Conservation (phyloP, 1,284 basidiomycete genomes). For the Pascua sp. region DNA sequence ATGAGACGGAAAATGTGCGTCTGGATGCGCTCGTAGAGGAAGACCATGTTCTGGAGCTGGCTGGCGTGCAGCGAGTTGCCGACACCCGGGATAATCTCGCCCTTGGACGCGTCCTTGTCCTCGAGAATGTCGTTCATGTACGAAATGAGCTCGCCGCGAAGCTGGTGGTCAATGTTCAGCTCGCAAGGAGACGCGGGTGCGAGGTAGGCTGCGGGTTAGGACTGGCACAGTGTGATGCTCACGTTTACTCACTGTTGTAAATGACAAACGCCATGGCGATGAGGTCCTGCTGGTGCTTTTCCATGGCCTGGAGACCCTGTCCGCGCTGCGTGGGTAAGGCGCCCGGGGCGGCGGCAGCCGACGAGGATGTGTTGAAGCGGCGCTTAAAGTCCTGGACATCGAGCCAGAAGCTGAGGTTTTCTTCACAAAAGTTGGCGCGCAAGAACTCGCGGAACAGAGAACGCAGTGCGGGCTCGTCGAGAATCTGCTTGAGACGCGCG, state of each 20-base stretch:
- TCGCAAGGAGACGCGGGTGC: conserved; percentile 92
- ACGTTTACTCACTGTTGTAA: conserved; percentile 46
- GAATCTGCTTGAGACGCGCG: conserved; percentile 83
- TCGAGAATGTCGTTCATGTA: conserved; percentile 87
- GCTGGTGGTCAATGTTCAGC: conserved; percentile 95
- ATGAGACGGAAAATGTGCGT: conserved; percentile 94
- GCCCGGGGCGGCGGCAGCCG: conserved; percentile 65
- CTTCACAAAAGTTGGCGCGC: conserved; percentile 92
- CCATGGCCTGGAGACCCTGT: conserved; percentile 80
- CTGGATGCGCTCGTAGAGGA: conserved; percentile 93
- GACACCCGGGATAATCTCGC: conserved; percentile 72
- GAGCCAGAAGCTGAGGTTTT: conserved; percentile 95
- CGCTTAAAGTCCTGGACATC: conserved; percentile 97
- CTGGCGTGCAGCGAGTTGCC: conserved; percentile 67
- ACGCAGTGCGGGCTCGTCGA: conserved; percentile 87
- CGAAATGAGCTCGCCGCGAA: conserved; percentile 87
- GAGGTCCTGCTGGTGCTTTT: conserved; percentile 90
- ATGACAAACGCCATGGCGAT: conserved; percentile 93
- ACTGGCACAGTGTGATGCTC: too few relatives aligned
- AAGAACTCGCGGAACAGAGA: conserved; percentile 92
- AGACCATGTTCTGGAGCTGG: conserved; percentile 89
- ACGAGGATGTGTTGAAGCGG: conserved; percentile 91
- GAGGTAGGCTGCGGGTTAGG: conserved; percentile 67
- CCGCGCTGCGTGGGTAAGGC: conserved; percentile 52
- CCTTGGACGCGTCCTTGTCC: conserved; percentile 58